phyloP scores from a whole-genome alignment of 164 flowering plant genomes.

The Litsea cubeba region DNA sequence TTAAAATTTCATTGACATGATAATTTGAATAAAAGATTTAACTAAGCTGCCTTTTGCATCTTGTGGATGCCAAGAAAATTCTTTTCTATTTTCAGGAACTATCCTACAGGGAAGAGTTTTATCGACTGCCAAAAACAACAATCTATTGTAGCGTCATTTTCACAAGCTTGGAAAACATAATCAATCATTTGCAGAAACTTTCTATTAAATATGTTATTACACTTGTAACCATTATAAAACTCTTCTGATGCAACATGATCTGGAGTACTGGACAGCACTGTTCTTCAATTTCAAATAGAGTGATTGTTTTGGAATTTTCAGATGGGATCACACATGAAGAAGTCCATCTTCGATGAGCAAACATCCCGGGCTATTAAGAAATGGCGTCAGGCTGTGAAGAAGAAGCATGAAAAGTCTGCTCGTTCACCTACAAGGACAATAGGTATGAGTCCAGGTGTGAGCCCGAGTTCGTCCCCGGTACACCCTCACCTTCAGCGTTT shows the following conservation, averaged over 20 bases:
- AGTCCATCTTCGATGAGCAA: conserved; percentile 77
- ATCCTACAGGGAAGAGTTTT: no score
- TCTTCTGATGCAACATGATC: background rate
- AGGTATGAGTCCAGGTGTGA: conserved; percentile 24
- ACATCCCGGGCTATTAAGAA: conserved; percentile 75
- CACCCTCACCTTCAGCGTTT: conserved; percentile 12
- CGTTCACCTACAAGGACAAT: conserved; percentile 20
- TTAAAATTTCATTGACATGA: background rate
- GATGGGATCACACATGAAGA: conserved; percentile 97
- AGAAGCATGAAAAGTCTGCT: conserved; percentile 27
- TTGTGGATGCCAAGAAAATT: background rate
- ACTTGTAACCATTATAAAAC: conserved; percentile 16
- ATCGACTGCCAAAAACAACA: no score
- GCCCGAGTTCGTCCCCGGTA: conserved; percentile 33
- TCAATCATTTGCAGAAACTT: no score
- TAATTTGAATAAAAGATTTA: background rate
- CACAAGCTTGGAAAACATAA: no score
- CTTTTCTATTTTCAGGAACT: no score
- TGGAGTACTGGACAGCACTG: background rate
- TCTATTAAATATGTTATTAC: background rate
- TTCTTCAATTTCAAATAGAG: background rate
- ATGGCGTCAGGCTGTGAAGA: conserved; percentile 70
- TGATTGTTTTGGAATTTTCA: conserved; percentile 18
- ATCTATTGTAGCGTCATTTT: no score
- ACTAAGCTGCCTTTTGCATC: background rate